These are phyloP conservation scores for Aureobasidium leucospermi DNA, from an alignment of 2,329 filamentous ascomycete genomes.

Conservation along the genomic window DNA sequence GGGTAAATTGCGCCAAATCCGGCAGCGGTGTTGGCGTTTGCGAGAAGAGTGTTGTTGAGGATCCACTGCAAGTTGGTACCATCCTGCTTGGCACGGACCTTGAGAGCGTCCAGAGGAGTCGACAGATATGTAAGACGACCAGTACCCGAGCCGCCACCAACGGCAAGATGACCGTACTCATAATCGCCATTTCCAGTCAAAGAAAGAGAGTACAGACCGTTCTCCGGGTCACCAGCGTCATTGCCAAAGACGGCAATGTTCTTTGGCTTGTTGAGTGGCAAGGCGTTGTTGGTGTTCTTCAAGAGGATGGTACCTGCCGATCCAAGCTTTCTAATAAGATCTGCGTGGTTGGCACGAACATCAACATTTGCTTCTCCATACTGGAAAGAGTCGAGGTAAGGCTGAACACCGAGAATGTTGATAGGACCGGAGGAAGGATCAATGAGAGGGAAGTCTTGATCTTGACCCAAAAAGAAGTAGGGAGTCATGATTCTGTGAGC, in stretches of 20 bases:
- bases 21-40: slow-evolving; percentile 14
- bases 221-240: slow-evolving; percentile 36
- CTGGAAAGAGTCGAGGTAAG: slow-evolving; percentile 38
- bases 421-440: slow-evolving; percentile 24
- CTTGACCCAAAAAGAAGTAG: slow-evolving; percentile 54
- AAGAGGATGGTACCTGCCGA: slow-evolving; percentile 51
- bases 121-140: slow-evolving; percentile 11
- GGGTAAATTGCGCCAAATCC: slow-evolving; percentile 36
- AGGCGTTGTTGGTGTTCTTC: slow-evolving; percentile 55
- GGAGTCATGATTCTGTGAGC: slow-evolving; percentile 41
- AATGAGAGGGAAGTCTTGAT: slow-evolving; percentile 45
- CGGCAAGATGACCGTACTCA: slow-evolving; percentile 22
- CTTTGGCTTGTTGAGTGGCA: slow-evolving; percentile 44
- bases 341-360: slow-evolving; percentile 42
- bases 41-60: slow-evolving; percentile 30
- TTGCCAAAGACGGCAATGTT: slow-evolving; percentile 34
- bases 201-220: slow-evolving; percentile 37
- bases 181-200: slow-evolving; percentile 37
- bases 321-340: slow-evolving; percentile 44
- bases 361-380: not conserved
- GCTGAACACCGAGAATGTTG: slow-evolving; percentile 49
- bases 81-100: slow-evolving; percentile 23
- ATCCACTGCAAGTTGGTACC: slow-evolving; percentile 28
- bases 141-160: slow-evolving; percentile 16
- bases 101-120: slow-evolving; percentile 16